Base-by-base conservation (phyloP, 441 rosid species). In the Gossypium gossypioides region DNA sequence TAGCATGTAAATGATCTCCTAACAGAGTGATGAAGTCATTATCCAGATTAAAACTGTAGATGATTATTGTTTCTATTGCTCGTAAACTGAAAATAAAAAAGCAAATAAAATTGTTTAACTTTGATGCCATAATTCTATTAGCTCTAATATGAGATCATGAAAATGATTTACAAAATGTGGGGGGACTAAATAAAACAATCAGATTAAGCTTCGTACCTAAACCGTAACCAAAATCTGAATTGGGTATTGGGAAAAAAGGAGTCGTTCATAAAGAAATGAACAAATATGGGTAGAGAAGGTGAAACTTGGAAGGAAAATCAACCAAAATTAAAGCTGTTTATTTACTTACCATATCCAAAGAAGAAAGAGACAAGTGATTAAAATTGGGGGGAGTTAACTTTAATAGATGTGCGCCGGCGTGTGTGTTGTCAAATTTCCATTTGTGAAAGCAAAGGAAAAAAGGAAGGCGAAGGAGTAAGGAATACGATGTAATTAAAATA, bases 301-400 rank as follows among this genome's bases (percentile, higher is more conserved):
- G 18, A 71, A 57, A 73, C 4, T 3, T 77, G 27, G 66, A 62
- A 48, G 50, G 50, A 68, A 46, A 59, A 51, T 21, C 37, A 59
- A 60, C 24, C n/a, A 0, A 51, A 51, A 15, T 4, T n/a, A 50
- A 50, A 50, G 54, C 54, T 50, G 54, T 50, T 6, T 15, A 50
- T 5, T 32, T 32, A 32, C 54, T 50, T 15, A 34, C 7, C 48
- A 34, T 34, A 29, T 60, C 32, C 4, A 46, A 46, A 46, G 51
- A 2, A 51, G 2, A 51, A 4, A 51, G 2, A 24, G 6, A 22
- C 8, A 16, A 65, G 15, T 3, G 29, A 62, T 22, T 25, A 7
- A 24, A n/a, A 15, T 15, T 1, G 37, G 1, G n/a, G 52, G 10
- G 48, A 12, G 18, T 57, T 1, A 79, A 79, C 82, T 73, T 58